Evolutionary conservation across 148 eudicot species (phyloP).

Genomic region (Heliamphora exappendiculata): DNA sequence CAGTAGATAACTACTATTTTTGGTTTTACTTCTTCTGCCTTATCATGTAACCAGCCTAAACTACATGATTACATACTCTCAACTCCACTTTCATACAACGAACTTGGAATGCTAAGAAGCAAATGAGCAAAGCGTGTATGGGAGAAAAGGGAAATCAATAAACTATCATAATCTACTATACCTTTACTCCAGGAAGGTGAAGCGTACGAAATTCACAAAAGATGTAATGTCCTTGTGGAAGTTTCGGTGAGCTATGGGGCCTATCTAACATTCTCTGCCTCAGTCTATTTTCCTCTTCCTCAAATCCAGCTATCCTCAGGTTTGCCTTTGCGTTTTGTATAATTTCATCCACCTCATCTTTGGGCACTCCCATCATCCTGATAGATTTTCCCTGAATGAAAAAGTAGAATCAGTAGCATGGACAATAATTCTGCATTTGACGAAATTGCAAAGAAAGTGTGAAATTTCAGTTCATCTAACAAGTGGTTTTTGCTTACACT

Average conservation of each 20-base stretch:
- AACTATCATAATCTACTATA: constrained; percentile 11
- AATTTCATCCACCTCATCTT: constrained; percentile 67
- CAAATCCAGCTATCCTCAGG: constrained; percentile 86
- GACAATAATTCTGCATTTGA: background rate
- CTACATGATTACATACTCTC: background rate
- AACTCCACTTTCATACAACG: background rate
- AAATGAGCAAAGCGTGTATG: background rate
- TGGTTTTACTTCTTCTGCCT: background rate
- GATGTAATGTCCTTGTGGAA: constrained; percentile 77
- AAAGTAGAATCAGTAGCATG: background rate
- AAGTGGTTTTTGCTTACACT: background rate
- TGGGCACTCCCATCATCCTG: constrained; percentile 81
- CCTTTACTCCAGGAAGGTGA: constrained; percentile 73
- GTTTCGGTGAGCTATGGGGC: constrained; percentile 34
- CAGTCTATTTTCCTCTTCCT: constrained; percentile 80
- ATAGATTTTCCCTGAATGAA: constrained; percentile 59
- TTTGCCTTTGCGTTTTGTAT: constrained; percentile 47
- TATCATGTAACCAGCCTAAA: background rate
- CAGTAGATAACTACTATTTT: background rate
- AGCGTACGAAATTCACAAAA: constrained; percentile 85
- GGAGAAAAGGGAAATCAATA: background rate
- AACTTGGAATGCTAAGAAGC: background rate
- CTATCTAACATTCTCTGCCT: constrained; percentile 41
- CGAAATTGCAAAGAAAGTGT: background rate
- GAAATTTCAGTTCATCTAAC: background rate